A percentile compares a stretch with the other conserved stretches of the same genome.
Conservation (phyloP, 768 basidiomycete genomes). For the Trametes gibbosa region DNA sequence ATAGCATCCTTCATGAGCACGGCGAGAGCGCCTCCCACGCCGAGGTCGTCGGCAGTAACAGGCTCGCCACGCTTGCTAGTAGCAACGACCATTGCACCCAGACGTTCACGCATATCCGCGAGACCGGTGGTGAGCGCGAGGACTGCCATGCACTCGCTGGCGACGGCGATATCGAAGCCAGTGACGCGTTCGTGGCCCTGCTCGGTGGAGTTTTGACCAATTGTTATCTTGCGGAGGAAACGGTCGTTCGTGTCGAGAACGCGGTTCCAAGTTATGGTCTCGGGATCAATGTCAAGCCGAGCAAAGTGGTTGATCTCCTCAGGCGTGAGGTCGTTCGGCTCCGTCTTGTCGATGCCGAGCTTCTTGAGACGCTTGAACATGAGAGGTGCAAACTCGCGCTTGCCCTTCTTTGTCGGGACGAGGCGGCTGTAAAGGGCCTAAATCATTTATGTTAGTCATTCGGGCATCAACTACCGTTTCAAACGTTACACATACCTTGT, state of each 20-base stretch:
- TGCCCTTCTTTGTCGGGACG: slow-evolving; percentile 90
- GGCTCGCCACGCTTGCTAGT: slow-evolving; percentile 89
- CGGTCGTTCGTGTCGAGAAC: slow-evolving; percentile 97
- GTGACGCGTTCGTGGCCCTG: slow-evolving; percentile 85
- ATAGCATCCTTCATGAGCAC: slow-evolving; percentile 99
- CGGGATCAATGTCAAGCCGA: slow-evolving; percentile 85
- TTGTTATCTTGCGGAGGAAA: slow-evolving; percentile 89
- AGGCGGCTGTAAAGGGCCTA: slow-evolving; percentile 87
- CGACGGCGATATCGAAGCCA: slow-evolving; percentile 96
- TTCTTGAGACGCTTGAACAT: slow-evolving; percentile 96
- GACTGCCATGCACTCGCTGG: slow-evolving; percentile 98
- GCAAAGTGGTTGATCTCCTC: slow-evolving; percentile 91
- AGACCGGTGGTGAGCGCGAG: slow-evolving; percentile 86
- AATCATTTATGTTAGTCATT: background rate
- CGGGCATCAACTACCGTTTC: background rate
- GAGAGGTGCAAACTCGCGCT: slow-evolving; percentile 90
- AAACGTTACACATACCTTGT: slow-evolving; percentile 56
- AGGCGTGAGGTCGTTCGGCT: slow-evolving; percentile 87
- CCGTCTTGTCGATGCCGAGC: slow-evolving; percentile 91
- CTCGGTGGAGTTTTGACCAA: slow-evolving; percentile 90
- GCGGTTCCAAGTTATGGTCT: slow-evolving; percentile 97
- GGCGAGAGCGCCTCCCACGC: slow-evolving; percentile 91
- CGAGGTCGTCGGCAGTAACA: slow-evolving; percentile 94
- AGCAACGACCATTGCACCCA: slow-evolving; percentile 97
- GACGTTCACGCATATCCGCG: slow-evolving; percentile 85